Base-by-base conservation (phyloP, 371 early-diverging fungal species). In the Actinomortierella ambigua region DNA sequence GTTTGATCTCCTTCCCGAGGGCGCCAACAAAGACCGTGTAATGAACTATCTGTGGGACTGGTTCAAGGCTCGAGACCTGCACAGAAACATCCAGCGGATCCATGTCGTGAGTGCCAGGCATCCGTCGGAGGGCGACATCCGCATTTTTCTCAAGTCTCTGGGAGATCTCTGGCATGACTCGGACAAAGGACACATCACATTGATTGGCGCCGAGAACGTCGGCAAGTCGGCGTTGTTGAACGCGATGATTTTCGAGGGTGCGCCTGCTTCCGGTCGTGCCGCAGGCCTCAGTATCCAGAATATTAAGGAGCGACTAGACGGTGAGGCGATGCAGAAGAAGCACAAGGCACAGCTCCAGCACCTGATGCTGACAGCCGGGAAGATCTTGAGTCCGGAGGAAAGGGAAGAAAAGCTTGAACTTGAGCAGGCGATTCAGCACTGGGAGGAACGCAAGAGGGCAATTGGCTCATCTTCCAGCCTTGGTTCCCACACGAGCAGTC, bases 151-250 rank as follows among this genome's bases (percentile, higher is more conserved):
- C 23, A 73, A 60, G 50, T 56, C 53, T 5, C 56, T 73, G 14
- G 75, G 53, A 1, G 41, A 55, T 0, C 27, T 61, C 11, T 73
- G 75, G 75, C 3, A 20, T 2, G 59, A 63, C 20, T 59, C 60
- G 0, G 53, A 62, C 6, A 73, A 67, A 42, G 68, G 75, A 0
- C 62, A 63, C 34, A 63, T 73, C 17, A 63, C 67, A 46, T 63
- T 73, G 67, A 63, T 73, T 1, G 75, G 75, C 0, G 67, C 64
- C 0, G 75, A 73, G 52, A 73, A 73, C 41, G 75, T 73, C n/a
- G 75, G 75, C 53, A 73, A 73, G 50, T 61, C 61, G 2, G 67
- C 66, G 28, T 18, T 73, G n/a, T 26, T 73, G 64, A 73, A 73
- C 23, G 75, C 75, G n/a, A 57, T 73, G 8, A 24, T 73, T 11